phyloP scores from a whole-genome alignment of 1,139 yeast species.

The Kodamaea anthophila region DNA sequence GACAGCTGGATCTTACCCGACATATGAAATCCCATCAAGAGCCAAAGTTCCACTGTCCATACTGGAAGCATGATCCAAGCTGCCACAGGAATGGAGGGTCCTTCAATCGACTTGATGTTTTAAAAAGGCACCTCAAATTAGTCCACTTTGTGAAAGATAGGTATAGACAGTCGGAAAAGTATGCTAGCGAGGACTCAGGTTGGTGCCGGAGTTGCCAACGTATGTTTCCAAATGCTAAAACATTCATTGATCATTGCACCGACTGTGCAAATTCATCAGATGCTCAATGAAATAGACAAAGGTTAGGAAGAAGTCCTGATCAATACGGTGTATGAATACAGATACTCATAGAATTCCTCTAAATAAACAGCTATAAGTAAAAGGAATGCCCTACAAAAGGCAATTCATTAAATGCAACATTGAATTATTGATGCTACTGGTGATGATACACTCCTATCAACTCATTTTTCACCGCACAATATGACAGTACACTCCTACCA shows the following conservation, averaged over 20 bases:
- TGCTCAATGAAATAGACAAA: too few relatives aligned
- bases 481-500: too few relatives aligned
- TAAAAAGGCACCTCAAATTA: conserved; percentile 60
- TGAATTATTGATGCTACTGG: too few relatives aligned
- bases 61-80: conserved; percentile 57
- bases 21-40: conserved; percentile 59
- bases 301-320: too few relatives aligned
- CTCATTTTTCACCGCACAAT: too few relatives aligned
- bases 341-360: conserved; percentile 1
- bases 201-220: conserved; percentile 61
- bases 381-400: too few relatives aligned
- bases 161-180: conserved; percentile 16
- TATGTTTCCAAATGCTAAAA: conserved; percentile 50
- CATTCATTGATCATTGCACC: conserved; percentile 60
- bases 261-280: conserved; percentile 44
- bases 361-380: background rate
- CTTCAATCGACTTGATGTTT: conserved; percentile 62
- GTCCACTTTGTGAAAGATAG: conserved; percentile 58
- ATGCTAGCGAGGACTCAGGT: conserved; percentile 44
- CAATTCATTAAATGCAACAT: too few relatives aligned
- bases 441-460: too few relatives aligned
- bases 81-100: conserved; percentile 73
- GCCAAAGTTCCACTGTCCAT: conserved; percentile 68
- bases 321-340: too few relatives aligned
- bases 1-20: conserved; percentile 61